Base-by-base conservation (phyloP, 2,329 filamentous ascomycete species). In the Aureobasidium vineae region DNA sequence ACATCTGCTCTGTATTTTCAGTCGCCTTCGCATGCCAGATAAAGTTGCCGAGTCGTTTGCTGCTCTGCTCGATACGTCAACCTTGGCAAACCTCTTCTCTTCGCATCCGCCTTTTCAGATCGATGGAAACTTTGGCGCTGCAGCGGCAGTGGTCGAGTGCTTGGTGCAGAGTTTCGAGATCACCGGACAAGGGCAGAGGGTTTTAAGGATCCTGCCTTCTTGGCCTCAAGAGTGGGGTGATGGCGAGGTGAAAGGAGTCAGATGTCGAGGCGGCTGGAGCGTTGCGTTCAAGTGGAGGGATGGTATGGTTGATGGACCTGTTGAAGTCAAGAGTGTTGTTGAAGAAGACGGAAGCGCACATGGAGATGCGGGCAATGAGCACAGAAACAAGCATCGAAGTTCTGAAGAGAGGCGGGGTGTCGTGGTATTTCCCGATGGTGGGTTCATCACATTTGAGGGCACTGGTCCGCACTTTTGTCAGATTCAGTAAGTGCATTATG, bases 281-380 rank as follows among this genome's bases (percentile, higher is more conserved):
- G 38, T 64, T 1, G 15, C 7, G 0, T 64, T 64, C 28, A 21
- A 19, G 1, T 64, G 61, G 61, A 40, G 3, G 10, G 10, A 33
- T 4, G 61, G 61, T 15, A 3, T 49, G 26, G 40, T 56, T 1
- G 63, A 15, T 7, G 63, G 53, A 11, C 4, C 13, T 33, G 53
- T 54, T 65, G 72, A 72, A 47, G 68, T 68, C 31, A 68, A 70
- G 56, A 66, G 47, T 38, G 57, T 8, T 13, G 15, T 23, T 7
- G 21, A 23, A 16, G 15, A 38, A 11, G 2, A 31, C 7, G 15
- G 36, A 4, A 11, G 15, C 19, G 8, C 2, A 4, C 16, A 6
- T 2, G 13, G 13, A 8, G 5, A 36, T 2, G 23, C 21, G 2
- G 6, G 2, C 13, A 57, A 43, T 16, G 45, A 3, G 36, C 10